Base-by-base conservation (phyloP, 192 early-diverging fungal species). In the Thoreauomyces humboldtii region DNA sequence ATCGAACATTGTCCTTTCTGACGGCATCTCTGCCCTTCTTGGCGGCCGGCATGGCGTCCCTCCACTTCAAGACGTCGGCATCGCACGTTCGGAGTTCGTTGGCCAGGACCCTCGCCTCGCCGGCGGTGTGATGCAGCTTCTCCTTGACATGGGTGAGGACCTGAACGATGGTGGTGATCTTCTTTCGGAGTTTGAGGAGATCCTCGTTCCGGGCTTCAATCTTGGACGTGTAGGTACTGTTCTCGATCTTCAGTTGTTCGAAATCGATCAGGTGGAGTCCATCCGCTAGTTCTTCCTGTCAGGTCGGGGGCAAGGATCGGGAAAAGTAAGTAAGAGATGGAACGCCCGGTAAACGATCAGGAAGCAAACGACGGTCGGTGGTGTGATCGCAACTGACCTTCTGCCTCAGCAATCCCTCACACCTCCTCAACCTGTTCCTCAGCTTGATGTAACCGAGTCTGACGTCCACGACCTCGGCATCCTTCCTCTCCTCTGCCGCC, bases 171-270 rank as follows among this genome's bases (percentile, higher is more conserved):
- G 81, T 84, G 24, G 79, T 84, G 46, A 86, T 86, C 47, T 84
- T 84, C 61, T 84, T 84, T 9, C 81, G 75, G 33, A 86, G 65
- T 59, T 82, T 86, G 36, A 84, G 62, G 37, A 86, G 70, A 44
- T 84, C 82, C 47, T 84, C 84, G 55, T 84, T 84, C 21, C 84
- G 63, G 35, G 86, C 79, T 64, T 86, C 84, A 38, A 86, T 86
- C 57, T 86, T 86, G 65, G 86, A 85, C 63, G 83, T 84, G 71
- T 81, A 84, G 4, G 84, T 84, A 33, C 78, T 76, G 61, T 86
- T 86, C 53, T 86, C 84, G 52, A 86, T 86, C 56, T 86, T 86
- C 36, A 86, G 73, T 53, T 86, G 84, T 65, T 86, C 84, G 69
- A 86, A 86, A 51, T 86, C 84, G 62, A 86, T 86, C 27, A 86